Evolutionary conservation across 208 protist species (phyloP).

Genomic region (Porcisia deanei): DNA sequence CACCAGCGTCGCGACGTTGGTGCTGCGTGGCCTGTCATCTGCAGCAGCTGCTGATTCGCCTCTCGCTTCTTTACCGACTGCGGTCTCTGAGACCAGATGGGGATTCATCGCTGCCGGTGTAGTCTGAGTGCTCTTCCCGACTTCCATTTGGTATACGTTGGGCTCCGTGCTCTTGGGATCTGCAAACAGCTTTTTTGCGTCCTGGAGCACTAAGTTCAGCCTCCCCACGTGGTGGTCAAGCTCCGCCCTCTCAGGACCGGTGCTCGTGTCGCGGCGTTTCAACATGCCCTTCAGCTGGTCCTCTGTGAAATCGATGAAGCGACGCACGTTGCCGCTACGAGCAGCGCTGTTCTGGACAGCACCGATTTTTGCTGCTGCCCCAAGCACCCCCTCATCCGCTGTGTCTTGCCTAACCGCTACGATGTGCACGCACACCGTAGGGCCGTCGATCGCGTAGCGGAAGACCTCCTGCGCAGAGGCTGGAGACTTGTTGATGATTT

Average conservation of each 20-base stretch:
- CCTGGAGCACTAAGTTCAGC: slow-evolving; percentile 36
- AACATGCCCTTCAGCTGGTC: slow-evolving; percentile 27
- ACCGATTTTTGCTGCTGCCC: slow-evolving; percentile 35
- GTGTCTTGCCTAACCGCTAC: slow-evolving; percentile 35
- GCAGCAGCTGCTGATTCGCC: not conserved
- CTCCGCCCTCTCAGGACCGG: slow-evolving; percentile 26
- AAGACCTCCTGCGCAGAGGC: slow-evolving; percentile 35
- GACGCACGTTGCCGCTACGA: slow-evolving; percentile 62
- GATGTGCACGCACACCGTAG: slow-evolving; percentile 39
- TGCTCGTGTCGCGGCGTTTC: slow-evolving; percentile 25
- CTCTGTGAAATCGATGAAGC: slow-evolving; percentile 59
- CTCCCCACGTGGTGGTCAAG: slow-evolving; percentile 33
- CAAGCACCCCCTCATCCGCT: slow-evolving; percentile 24
- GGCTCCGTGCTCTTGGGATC: slow-evolving; percentile 40
- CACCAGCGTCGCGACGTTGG: slow-evolving; percentile 33
- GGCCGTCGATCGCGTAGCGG: slow-evolving; percentile 49
- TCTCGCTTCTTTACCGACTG: not conserved
- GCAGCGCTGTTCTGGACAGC: slow-evolving; percentile 47
- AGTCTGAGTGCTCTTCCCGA: not conserved
- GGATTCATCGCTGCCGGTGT: not conserved
- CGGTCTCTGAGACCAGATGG: not conserved
- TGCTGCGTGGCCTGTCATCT: slow-evolving; percentile 23
- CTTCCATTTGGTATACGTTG: slow-evolving; percentile 42
- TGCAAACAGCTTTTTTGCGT: slow-evolving; percentile 39
- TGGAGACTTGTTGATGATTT: slow-evolving; percentile 32